Evolutionary conservation across 257 asterid species (phyloP).

Genomic region (Echites panduratus): DNA sequence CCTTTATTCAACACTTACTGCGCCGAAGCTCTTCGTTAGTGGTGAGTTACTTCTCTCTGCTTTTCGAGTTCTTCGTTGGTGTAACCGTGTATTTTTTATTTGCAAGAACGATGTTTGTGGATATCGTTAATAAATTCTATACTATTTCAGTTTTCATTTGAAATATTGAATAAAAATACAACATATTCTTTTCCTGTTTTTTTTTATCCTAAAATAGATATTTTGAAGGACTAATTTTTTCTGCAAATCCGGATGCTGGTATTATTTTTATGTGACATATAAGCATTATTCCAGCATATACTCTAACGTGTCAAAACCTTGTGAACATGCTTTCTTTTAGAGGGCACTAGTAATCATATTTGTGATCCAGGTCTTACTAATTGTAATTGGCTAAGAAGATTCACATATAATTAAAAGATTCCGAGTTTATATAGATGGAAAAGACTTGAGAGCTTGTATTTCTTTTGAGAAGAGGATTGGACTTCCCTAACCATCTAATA

Average conservation of each 20-base stretch:
- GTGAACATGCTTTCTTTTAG: background rate
- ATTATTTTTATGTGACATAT: background rate
- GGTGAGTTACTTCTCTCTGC: conserved; percentile 35
- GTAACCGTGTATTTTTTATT: background rate
- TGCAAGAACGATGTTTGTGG: background rate
- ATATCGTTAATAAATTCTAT: background rate
- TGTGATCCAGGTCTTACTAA: background rate
- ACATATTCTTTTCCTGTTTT: background rate
- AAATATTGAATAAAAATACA: background rate
- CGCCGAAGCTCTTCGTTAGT: conserved; percentile 82
- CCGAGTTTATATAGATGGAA: too few species aligned
- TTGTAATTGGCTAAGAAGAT: background rate
- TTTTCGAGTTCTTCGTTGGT: background rate
- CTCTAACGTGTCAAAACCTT: background rate
- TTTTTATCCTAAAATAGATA: background rate
- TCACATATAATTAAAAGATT: background rate
- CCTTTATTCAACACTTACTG: conserved; percentile 62
- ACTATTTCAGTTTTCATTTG: background rate
- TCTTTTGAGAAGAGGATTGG: background rate
- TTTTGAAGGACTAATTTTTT: background rate
- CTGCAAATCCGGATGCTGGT: background rate
- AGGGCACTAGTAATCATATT: background rate
- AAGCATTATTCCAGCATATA: background rate
- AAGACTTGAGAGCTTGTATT: background rate
- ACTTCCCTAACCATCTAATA: background rate